Evolutionary conservation across 2,329 filamentous ascomycete species (phyloP).

Genomic region (Zasmidium citrigriseum): DNA sequence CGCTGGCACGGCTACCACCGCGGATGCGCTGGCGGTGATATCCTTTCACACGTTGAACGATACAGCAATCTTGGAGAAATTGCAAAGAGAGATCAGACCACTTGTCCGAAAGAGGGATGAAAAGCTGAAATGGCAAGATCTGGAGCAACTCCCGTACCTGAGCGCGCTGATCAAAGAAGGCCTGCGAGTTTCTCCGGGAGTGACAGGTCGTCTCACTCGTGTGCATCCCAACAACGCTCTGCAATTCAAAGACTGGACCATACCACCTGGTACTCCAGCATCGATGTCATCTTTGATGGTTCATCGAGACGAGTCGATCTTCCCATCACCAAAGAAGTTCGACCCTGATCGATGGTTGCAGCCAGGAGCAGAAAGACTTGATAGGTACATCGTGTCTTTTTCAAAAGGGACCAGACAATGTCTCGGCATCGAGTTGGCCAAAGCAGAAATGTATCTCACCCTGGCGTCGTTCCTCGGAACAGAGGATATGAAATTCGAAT

Average conservation of each 20-base stretch:
- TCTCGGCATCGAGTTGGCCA: conserved; percentile 3
- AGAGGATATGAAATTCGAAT: too few relatives aligned
- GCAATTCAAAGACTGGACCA: conserved; percentile 34
- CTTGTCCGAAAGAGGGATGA: too few relatives aligned
- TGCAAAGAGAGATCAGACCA: too few relatives aligned
- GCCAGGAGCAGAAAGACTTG: background rate
- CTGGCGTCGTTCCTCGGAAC: too few relatives aligned
- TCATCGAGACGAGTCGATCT: conserved; percentile 25
- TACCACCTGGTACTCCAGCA: conserved; percentile 33
- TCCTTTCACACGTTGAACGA: too few relatives aligned
- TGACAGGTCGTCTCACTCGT: conserved; percentile 36
- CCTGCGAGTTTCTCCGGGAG: conserved; percentile 35
- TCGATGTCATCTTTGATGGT: conserved; percentile 6
- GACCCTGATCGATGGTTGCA: conserved; percentile 40
- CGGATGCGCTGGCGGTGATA: too few relatives aligned
- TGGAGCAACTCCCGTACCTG: background rate
- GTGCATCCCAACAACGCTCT: conserved; percentile 35
- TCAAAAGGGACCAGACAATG: conserved; percentile 12
- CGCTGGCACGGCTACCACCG: too few relatives aligned
- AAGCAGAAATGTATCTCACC: too few relatives aligned
- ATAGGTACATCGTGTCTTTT: background rate
- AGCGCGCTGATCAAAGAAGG: conserved; percentile 40
- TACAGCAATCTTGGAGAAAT: too few relatives aligned
- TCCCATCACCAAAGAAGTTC: conserved; percentile 37
- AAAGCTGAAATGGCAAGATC: too few relatives aligned